phyloP scores from a whole-genome alignment of 2,329 filamentous ascomycete genomes.

The Arthroderma uncinatum region DNA sequence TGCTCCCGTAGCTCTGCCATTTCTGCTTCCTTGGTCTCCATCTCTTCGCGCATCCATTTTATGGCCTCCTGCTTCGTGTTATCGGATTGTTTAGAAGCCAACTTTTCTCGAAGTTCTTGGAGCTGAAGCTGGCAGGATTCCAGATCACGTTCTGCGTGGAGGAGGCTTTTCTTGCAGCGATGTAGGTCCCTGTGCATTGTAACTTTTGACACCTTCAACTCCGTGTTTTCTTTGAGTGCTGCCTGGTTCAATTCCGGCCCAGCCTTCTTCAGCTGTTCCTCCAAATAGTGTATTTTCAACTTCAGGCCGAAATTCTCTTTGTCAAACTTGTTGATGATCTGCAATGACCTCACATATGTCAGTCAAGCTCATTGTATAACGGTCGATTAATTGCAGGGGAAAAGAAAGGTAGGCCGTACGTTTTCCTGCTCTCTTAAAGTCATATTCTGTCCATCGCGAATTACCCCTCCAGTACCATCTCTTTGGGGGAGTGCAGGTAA shows the following conservation, averaged over 20 bases:
- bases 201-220: constrained; percentile 84
- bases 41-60: constrained; percentile 39
- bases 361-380: neutral
- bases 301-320: constrained; percentile 98
- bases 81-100: constrained; percentile 63
- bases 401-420: constrained; percentile 15
- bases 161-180: constrained; percentile 73
- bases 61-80: constrained; percentile 56
- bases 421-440: constrained; percentile 87
- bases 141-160: constrained; percentile 71
- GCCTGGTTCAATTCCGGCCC: constrained; percentile 83
- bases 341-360: neutral
- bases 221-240: constrained; percentile 87
- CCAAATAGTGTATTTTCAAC: constrained; percentile 91
- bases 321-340: constrained; percentile 82
- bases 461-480: constrained; percentile 52
- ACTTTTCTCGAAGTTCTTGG: constrained; percentile 67
- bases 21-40: constrained; percentile 38
- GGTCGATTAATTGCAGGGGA: neutral
- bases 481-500: constrained; percentile 57
- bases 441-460: constrained; percentile 71
- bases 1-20: constrained; percentile 38
- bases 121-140: constrained; percentile 75
- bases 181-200: constrained; percentile 81
- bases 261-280: constrained; percentile 76